These are phyloP conservation scores for Fusarium camptoceras DNA, from an alignment of 2,329 filamentous ascomycete species.

Conservation along the genomic window DNA sequence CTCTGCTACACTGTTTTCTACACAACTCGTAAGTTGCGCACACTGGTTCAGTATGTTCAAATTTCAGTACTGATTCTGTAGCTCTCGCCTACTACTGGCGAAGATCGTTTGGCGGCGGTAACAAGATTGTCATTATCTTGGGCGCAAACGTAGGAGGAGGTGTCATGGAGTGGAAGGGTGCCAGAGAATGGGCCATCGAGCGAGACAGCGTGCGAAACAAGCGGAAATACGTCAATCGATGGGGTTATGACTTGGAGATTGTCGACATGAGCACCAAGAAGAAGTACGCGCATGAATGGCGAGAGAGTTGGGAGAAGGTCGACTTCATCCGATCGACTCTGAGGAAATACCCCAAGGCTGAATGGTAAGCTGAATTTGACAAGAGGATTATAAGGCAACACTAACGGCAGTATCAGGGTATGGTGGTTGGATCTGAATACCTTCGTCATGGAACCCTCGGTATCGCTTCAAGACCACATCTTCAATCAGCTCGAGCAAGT, in stretches of 20 bases:
- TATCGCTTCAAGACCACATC: slow-evolving; percentile 89
- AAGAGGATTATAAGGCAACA: background rate
- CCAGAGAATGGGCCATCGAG: slow-evolving; percentile 97
- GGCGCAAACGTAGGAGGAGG: slow-evolving; percentile 95
- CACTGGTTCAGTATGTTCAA: background rate
- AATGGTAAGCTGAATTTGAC: slow-evolving; percentile 76
- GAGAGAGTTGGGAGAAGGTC: slow-evolving; percentile 99
- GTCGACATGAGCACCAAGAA: slow-evolving; percentile 99
- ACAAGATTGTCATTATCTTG: slow-evolving; percentile 92
- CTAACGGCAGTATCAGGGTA: slow-evolving; percentile 77
- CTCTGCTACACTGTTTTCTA: slow-evolving; percentile 80
- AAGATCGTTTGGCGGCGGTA: slow-evolving; percentile 81
- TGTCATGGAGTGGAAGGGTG: slow-evolving; percentile 99
- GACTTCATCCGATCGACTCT: slow-evolving; percentile 90
- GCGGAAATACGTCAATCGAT: slow-evolving; percentile 83
- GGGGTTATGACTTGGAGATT: slow-evolving; percentile 96
- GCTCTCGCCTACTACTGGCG: slow-evolving; percentile 72
- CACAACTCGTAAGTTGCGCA: slow-evolving; percentile 73
- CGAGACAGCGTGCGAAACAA: slow-evolving; percentile 97
- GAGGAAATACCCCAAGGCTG: slow-evolving; percentile 92
- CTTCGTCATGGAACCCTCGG: slow-evolving; percentile 95
- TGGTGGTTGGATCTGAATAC: slow-evolving; percentile 99
- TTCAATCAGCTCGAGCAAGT: slow-evolving; percentile 81
- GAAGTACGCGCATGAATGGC: slow-evolving; percentile 97
- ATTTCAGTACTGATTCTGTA: slow-evolving; percentile 1